Evolutionary conservation across 345 rosid species (phyloP).

Genomic region (Bretschneidera sinensis): DNA sequence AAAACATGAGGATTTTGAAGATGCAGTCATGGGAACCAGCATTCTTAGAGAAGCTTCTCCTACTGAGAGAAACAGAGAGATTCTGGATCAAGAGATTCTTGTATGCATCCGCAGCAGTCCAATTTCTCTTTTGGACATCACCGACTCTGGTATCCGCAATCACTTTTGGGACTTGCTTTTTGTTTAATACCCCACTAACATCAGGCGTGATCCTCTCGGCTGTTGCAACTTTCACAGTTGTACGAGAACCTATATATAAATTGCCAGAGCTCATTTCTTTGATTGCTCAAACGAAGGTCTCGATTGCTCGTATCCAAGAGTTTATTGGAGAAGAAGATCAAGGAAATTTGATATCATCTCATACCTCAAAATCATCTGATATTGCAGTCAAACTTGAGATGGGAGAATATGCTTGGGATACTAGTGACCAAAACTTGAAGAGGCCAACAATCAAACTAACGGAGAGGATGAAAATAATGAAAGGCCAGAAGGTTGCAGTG

Average conservation of each 20-base stretch:
- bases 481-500: conserved; percentile 54
- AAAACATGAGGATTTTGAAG: conserved; percentile 50
- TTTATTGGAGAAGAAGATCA: conserved; percentile 44
- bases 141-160: conserved; percentile 51
- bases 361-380: conserved; percentile 17
- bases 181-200: conserved; percentile 34
- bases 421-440: conserved; percentile 18
- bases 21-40: conserved; percentile 44
- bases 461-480: conserved; percentile 36
- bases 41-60: conserved; percentile 41
- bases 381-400: conserved; percentile 28
- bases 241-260: conserved; percentile 62
- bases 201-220: conserved; percentile 55
- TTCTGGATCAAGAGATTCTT: conserved; percentile 42
- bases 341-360: conserved; percentile 19
- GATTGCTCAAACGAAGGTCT: conserved; percentile 52
- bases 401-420: conserved; percentile 50
- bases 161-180: conserved; percentile 47
- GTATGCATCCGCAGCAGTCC: conserved; percentile 44
- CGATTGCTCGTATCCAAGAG: conserved; percentile 43
- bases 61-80: conserved; percentile 49
- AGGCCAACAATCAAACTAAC: conserved; percentile 29
- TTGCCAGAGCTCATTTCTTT: conserved; percentile 58
- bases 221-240: conserved; percentile 51
- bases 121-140: conserved; percentile 59